These are phyloP conservation scores for Acanthamoeba triangularis DNA, from an alignment of 208 protist species.

Conservation along the genomic window DNA sequence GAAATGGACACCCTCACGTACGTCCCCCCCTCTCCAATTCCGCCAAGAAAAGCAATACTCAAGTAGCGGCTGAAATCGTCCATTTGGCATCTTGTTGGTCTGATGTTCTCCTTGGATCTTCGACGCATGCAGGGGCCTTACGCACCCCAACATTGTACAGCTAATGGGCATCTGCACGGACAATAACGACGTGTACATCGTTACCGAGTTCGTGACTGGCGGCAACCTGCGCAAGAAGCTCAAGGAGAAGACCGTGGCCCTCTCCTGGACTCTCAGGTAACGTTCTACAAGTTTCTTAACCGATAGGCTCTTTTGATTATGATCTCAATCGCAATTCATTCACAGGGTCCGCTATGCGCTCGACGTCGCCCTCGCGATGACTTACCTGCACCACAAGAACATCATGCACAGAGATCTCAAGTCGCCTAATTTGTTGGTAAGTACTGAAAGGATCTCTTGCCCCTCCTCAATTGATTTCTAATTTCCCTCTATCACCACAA, in stretches of 20 bases:
- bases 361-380: conserved; percentile 53
- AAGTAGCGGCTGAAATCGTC: no score
- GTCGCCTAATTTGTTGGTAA: not conserved
- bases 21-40: not conserved
- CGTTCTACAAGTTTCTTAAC: no score
- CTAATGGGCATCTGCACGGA: conserved; percentile 67
- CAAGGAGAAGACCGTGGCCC: conserved; percentile 56
- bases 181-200: conserved; percentile 63
- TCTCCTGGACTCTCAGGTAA: conserved; percentile 37
- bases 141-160: conserved; percentile 75
- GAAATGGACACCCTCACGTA: conserved; percentile 71
- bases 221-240: conserved; percentile 68
- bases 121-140: conserved; percentile 3
- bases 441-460: no score
- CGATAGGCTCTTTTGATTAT: no score
- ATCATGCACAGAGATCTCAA: conserved; percentile 73
- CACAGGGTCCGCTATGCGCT: not conserved
- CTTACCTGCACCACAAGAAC: conserved; percentile 75
- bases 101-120: not conserved
- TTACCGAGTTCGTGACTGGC: conserved; percentile 62
- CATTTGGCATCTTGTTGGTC: not conserved
- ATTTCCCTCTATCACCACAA: not conserved
- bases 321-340: no score
- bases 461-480: not conserved
- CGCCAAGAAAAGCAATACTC: not conserved